Evolutionary conservation across 2,329 filamentous ascomycete genomes (phyloP).

Genomic region (Geosmithia flava): DNA sequence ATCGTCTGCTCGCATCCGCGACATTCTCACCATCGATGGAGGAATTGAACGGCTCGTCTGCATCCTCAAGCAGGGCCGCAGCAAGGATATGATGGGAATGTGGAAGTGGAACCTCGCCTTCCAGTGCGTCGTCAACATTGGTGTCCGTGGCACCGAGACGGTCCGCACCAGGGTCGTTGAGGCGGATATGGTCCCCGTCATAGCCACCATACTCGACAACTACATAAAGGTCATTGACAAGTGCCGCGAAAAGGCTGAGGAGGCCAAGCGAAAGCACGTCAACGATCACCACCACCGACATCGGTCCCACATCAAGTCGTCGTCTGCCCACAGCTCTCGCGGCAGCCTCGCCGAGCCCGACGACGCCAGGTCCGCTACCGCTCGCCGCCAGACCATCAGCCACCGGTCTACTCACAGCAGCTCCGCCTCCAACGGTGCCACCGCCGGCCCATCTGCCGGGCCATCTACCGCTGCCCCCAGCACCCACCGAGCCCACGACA

Average conservation of each 20-base stretch:
- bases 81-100: conserved; percentile 99
- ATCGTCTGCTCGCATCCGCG: conserved; percentile 90
- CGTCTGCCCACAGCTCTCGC: conserved; percentile 30
- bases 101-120: conserved; percentile 99
- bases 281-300: conserved; percentile 32
- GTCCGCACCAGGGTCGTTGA: conserved; percentile 94
- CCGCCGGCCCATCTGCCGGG: conserved; percentile 26
- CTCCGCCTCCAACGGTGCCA: conserved; percentile 23
- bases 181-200: conserved; percentile 97
- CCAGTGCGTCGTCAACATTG: conserved; percentile 98
- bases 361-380: conserved; percentile 42
- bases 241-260: conserved; percentile 74
- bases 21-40: conserved; percentile 97
- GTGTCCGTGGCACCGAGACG: conserved; percentile 85
- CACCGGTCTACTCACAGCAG: conserved; percentile 19
- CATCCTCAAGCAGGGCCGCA: conserved; percentile 94
- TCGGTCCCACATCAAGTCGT: conserved; percentile 34
- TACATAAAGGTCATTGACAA: conserved; percentile 96
- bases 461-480: conserved; percentile 16
- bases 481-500: conserved; percentile 11
- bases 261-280: conserved; percentile 61
- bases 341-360: conserved; percentile 34
- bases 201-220: conserved; percentile 95
- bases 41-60: conserved; percentile 93
- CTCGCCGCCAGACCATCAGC: conserved; percentile 68